These are phyloP conservation scores for Talaromyces rugulosus DNA, from an alignment of 2,329 filamentous ascomycete species.

Conservation along the genomic window DNA sequence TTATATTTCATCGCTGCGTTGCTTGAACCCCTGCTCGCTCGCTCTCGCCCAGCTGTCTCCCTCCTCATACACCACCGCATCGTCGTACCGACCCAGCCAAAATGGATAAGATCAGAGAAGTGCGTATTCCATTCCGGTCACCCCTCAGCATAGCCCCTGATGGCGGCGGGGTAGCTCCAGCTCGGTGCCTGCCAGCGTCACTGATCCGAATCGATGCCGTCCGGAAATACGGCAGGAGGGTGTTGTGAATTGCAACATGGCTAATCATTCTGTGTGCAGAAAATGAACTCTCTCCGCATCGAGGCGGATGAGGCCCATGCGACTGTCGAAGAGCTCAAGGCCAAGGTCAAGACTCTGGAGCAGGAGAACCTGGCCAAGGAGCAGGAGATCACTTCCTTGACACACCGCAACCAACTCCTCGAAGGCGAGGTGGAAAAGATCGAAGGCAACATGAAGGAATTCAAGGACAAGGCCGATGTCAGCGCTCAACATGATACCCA, in stretches of 20 bases:
- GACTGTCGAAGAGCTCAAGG: slow-evolving; percentile 82
- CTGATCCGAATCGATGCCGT: slow-evolving; percentile 17
- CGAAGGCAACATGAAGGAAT: slow-evolving; percentile 75
- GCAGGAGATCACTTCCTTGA: slow-evolving; percentile 94
- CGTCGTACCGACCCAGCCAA: slow-evolving; percentile 31
- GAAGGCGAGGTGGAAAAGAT: slow-evolving; percentile 91
- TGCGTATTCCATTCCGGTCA: slow-evolving; percentile 5
- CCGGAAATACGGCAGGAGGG: slow-evolving; percentile 18
- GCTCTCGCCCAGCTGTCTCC: neutral
- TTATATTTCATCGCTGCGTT: neutral
- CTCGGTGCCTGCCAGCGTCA: slow-evolving; percentile 17
- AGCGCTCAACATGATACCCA: slow-evolving; percentile 78
- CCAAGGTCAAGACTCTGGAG: slow-evolving; percentile 83
- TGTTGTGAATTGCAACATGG: neutral
- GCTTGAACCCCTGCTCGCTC: neutral
- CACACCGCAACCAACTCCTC: slow-evolving; percentile 90
- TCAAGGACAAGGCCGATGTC: slow-evolving; percentile 81
- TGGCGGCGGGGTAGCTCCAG: slow-evolving; percentile 38
- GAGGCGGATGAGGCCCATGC: slow-evolving; percentile 81
- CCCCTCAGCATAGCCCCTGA: slow-evolving; percentile 16
- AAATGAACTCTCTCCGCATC: slow-evolving; percentile 90
- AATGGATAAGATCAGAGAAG: slow-evolving; percentile 59
- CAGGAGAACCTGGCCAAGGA: slow-evolving; percentile 95
- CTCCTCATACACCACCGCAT: neutral
- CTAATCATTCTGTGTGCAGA: slow-evolving; percentile 50